Evolutionary conservation across 2,329 filamentous ascomycete genomes (phyloP).

Genomic region (Fusarium mexicanum): DNA sequence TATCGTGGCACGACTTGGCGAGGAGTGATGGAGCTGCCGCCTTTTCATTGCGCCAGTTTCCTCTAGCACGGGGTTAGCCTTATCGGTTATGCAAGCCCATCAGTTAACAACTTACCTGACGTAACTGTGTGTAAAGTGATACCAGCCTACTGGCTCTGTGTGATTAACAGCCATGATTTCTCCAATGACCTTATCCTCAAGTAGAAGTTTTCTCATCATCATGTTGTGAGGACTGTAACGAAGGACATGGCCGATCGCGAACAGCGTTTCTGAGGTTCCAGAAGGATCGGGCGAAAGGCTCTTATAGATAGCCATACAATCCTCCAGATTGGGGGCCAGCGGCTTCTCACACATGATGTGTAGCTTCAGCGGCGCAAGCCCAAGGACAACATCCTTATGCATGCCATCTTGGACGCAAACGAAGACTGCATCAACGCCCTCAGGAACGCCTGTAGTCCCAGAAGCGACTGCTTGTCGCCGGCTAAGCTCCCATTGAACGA

Average conservation of each 20-base stretch:
- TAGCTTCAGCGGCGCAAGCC: neutral
- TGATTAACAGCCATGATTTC: neutral
- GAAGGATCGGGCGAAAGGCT: neutral
- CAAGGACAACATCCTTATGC: neutral
- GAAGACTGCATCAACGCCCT: neutral
- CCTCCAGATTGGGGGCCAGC: neutral
- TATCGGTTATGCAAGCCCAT: fast-evolving
- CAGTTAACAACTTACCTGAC: neutral
- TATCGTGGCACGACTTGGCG: neutral
- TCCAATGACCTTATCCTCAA: neutral
- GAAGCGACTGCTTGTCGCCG: neutral
- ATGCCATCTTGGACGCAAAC: neutral
- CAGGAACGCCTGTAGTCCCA: neutral
- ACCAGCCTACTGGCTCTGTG: neutral
- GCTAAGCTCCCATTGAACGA: neutral
- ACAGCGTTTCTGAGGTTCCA: neutral
- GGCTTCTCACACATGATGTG: neutral
- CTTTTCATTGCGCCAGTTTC: neutral
- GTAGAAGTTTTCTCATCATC: neutral
- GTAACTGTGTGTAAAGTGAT: neutral
- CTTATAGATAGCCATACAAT: neutral
- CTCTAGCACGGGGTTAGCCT: neutral
- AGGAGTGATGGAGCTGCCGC: neutral
- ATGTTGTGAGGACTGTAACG: neutral
- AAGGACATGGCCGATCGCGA: neutral